Conservation (phyloP, 352 stramenopile genomes). For the Phytophthora nicotianae region DNA sequence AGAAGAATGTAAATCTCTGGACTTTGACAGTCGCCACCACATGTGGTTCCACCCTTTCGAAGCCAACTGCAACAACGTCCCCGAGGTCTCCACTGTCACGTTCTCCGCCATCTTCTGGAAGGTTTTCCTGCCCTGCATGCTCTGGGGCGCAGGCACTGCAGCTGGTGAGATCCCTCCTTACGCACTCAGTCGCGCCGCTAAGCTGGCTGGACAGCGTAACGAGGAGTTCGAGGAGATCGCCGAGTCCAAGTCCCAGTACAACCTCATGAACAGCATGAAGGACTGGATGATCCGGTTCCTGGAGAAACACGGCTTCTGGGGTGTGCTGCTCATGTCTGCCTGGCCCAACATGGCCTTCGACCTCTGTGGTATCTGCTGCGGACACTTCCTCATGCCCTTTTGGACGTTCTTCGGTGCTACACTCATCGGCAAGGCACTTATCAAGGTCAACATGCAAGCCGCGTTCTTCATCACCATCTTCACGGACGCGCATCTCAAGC, state of each 20-base stretch:
- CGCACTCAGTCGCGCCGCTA: slow-evolving; percentile 87
- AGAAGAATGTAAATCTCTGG: slow-evolving; percentile 84
- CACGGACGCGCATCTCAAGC: slow-evolving; percentile 82
- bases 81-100: slow-evolving; percentile 58
- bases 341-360: slow-evolving; percentile 96
- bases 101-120: slow-evolving; percentile 91
- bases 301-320: slow-evolving; percentile 92
- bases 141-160: slow-evolving; percentile 93
- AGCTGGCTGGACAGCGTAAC: slow-evolving; percentile 83
- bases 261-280: slow-evolving; percentile 92
- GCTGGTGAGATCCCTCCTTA: slow-evolving; percentile 95
- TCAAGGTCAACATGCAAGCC: slow-evolving; percentile 92
- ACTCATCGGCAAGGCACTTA: slow-evolving; percentile 93
- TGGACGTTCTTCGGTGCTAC: slow-evolving; percentile 96
- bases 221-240: slow-evolving; percentile 91
- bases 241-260: slow-evolving; percentile 84
- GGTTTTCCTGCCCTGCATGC: slow-evolving; percentile 89
- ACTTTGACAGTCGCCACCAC: slow-evolving; percentile 88
- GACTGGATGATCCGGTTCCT: slow-evolving; percentile 94
- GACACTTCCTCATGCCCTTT: slow-evolving; percentile 95
- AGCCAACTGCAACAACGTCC: slow-evolving; percentile 58
- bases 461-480: slow-evolving; percentile 94
- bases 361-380: slow-evolving; percentile 94
- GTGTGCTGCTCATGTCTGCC: slow-evolving; percentile 93
- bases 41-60: slow-evolving; percentile 93